A percentile compares a stretch with the other conserved stretches of the same genome.
These are phyloP conservation scores for Ambrosiella beaveri DNA, from an alignment of 2,329 filamentous ascomycete species.

Conservation along the genomic window DNA sequence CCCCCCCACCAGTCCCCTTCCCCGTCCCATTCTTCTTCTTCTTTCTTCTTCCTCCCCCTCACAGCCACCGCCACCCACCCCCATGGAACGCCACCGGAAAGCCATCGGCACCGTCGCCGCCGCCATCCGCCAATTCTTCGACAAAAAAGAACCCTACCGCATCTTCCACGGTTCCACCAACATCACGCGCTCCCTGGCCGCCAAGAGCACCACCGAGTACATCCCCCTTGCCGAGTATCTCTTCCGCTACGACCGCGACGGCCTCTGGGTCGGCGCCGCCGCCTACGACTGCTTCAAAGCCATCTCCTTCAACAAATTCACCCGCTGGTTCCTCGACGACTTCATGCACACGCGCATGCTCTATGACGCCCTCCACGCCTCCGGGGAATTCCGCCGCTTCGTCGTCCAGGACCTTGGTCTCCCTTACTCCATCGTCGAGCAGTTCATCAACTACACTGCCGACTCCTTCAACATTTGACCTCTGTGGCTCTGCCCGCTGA, in stretches of 20 bases:
- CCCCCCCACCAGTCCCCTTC: neutral
- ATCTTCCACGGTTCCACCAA: constrained; percentile 67
- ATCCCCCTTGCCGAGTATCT: constrained; percentile 56
- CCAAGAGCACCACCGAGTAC: constrained; percentile 34
- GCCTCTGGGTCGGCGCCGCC: constrained; percentile 53
- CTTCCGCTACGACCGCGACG: constrained; percentile 59
- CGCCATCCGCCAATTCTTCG: constrained; percentile 31
- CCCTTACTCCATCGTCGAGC: constrained; percentile 33
- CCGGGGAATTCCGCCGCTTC: constrained; percentile 45
- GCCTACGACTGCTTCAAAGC: constrained; percentile 50
- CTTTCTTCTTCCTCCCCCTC: neutral
- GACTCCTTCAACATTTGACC: constrained; percentile 38
- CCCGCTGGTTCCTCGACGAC: constrained; percentile 52
- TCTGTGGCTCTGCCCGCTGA: constrained; percentile 41
- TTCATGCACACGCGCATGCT: constrained; percentile 59
- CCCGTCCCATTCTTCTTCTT: neutral
- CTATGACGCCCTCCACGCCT: constrained; percentile 53
- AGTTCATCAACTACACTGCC: constrained; percentile 38
- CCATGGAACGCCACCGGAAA: constrained; percentile 35
- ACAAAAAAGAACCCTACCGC: constrained; percentile 41
- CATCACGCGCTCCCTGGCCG: constrained; percentile 40
- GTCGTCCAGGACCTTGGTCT: constrained; percentile 51
- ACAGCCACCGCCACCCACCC: neutral
- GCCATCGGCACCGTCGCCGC: constrained; percentile 31
- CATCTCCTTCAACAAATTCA: constrained; percentile 47